Conservation (phyloP, 768 basidiomycete species). For the Auriculariales sp. region DNA sequence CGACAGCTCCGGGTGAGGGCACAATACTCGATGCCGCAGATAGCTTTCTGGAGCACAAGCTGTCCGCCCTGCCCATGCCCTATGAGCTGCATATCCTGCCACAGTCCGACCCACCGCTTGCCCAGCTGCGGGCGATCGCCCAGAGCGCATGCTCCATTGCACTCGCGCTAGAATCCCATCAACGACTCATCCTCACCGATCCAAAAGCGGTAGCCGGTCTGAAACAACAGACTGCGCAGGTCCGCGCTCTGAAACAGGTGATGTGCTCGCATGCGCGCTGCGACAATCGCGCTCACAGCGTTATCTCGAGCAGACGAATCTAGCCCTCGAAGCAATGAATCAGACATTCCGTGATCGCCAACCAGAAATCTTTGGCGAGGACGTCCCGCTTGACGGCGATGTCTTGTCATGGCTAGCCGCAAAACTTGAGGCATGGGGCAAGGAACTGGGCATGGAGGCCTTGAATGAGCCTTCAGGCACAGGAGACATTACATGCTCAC, state of each 20-base stretch:
- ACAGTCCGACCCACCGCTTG: not conserved
- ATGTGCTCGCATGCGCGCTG: not conserved
- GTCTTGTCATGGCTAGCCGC: constrained; percentile 44
- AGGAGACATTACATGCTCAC: constrained; percentile 38
- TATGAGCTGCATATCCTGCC: not conserved
- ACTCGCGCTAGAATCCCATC: not conserved
- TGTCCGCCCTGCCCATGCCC: not conserved
- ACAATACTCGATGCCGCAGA: not conserved
- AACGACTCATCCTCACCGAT: not conserved
- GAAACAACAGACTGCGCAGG: not conserved
- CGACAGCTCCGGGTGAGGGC: not conserved
- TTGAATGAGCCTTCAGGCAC: constrained; percentile 39
- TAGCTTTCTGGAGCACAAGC: not conserved
- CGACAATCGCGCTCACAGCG: too few relatives aligned
- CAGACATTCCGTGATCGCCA: constrained; percentile 31
- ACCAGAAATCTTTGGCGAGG: constrained; percentile 43
- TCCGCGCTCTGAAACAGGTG: not conserved
- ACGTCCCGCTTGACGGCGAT: constrained; percentile 36
- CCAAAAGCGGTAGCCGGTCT: not conserved
- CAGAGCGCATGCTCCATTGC: not conserved
- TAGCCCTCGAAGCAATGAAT: constrained; percentile 28
- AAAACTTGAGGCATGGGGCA: constrained; percentile 46
- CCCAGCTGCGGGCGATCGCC: not conserved
- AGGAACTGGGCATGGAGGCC: constrained; percentile 54
- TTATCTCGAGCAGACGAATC: constrained; percentile 38